Conservation (phyloP, 352 stramenopile species). For the Phytophthora hibernalis region DNA sequence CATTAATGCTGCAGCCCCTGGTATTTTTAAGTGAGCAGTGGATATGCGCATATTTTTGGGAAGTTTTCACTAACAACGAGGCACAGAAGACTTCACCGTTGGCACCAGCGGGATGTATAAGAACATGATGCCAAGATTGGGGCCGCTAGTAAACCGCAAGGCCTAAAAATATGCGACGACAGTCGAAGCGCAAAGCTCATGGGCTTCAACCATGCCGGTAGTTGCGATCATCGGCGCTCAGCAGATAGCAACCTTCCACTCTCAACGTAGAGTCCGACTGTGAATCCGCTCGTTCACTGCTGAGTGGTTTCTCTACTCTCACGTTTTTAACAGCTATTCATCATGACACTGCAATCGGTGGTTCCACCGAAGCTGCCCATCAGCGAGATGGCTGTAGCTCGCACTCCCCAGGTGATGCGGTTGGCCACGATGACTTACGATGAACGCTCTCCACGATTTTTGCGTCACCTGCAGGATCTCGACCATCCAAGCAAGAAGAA, state of each 20-base stretch:
- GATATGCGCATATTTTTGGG: slow-evolving; percentile 9
- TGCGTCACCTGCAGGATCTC: slow-evolving; percentile 34
- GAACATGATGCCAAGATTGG: slow-evolving; percentile 22
- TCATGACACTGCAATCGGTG: slow-evolving; percentile 20
- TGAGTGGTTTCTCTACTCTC: background rate
- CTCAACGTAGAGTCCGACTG: slow-evolving; percentile 17
- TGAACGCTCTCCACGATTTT: slow-evolving; percentile 33
- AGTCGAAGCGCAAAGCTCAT: slow-evolving; percentile 8
- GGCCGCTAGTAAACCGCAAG: slow-evolving; percentile 4
- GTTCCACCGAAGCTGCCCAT: slow-evolving; percentile 24
- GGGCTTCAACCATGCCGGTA: slow-evolving; percentile 5
- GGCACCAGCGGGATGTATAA: slow-evolving; percentile 15
- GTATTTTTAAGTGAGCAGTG: slow-evolving; percentile 14
- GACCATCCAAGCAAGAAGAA: slow-evolving; percentile 35
- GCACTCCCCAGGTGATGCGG: slow-evolving; percentile 25
- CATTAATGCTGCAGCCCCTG: background rate
- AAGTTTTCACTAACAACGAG: slow-evolving; percentile 1
- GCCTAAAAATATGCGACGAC: slow-evolving; percentile 27
- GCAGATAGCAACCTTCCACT: slow-evolving; percentile 20
- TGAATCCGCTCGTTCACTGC: background rate
- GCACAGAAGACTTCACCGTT: background rate
- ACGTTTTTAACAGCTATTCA: slow-evolving; percentile 3
- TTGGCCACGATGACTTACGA: slow-evolving; percentile 29
- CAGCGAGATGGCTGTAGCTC: slow-evolving; percentile 10
- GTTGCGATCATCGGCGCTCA: background rate